These are phyloP conservation scores for Syncephalis plumigaleata DNA, from an alignment of 371 early-diverging fungal species.

Conservation along the genomic window DNA sequence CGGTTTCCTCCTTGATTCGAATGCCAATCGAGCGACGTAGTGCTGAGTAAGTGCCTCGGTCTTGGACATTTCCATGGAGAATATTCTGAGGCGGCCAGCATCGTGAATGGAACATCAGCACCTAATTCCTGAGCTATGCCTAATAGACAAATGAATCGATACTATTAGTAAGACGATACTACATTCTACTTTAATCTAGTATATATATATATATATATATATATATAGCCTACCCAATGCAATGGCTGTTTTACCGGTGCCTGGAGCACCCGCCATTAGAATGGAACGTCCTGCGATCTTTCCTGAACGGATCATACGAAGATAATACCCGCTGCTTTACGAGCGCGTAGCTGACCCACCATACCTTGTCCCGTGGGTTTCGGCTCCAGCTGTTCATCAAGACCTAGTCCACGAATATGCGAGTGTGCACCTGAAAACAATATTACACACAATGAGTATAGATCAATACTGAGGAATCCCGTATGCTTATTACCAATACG, in stretches of 20 bases:
- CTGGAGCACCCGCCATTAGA: constrained; percentile 95
- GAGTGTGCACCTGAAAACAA: constrained; percentile 77
- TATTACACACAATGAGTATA: background rate
- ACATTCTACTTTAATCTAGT: background rate
- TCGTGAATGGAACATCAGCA: constrained; percentile 88
- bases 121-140: constrained; percentile 87
- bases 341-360: constrained; percentile 92
- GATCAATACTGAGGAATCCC: background rate
- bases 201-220: background rate
- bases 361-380: constrained; percentile 81
- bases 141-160: constrained; percentile 7
- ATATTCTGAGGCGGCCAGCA: constrained; percentile 95
- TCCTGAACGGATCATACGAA: constrained; percentile 86
- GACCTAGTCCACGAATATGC: constrained; percentile 81
- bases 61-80: constrained; percentile 95
- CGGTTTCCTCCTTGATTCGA: constrained; percentile 94
- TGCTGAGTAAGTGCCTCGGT: constrained; percentile 97
- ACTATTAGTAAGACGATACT: background rate
- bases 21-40: constrained; percentile 95
- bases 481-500: constrained; percentile 33
- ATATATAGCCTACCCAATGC: constrained; percentile 54
- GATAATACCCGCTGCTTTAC: constrained; percentile 92
- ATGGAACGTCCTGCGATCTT: constrained; percentile 96
- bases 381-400: constrained; percentile 83
- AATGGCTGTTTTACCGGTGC: constrained; percentile 92